Conservation (phyloP, 192 early-diverging fungal genomes). For the Geosiphon pyriformis region DNA sequence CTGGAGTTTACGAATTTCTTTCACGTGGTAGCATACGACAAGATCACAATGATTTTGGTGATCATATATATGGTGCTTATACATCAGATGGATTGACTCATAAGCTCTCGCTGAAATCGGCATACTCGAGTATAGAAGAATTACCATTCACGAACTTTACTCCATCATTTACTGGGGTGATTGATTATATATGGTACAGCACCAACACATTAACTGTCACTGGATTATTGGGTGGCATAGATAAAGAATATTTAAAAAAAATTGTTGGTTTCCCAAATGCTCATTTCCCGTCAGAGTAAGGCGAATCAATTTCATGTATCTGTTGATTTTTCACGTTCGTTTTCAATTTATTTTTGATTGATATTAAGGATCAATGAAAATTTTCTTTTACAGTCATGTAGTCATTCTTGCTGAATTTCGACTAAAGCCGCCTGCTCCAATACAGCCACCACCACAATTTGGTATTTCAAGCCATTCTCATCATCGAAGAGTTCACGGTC, state of each 20-base stretch:
- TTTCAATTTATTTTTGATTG: constrained; percentile 1
- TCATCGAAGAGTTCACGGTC: not conserved
- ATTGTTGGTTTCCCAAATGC: constrained; percentile 91
- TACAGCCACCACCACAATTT: constrained; percentile 17
- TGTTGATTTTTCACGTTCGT: not conserved
- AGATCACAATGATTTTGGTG: constrained; percentile 80
- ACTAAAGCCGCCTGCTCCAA: constrained; percentile 5
- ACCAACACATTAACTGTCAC: constrained; percentile 67
- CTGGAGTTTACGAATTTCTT: constrained; percentile 90
- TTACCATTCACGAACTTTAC: constrained; percentile 91
- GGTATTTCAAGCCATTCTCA: not conserved
- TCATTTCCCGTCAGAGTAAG: constrained; percentile 75
- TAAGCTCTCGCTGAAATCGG: constrained; percentile 73
- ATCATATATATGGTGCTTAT: constrained; percentile 79
- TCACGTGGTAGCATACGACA: constrained; percentile 68
- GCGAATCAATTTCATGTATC: constrained; percentile 12
- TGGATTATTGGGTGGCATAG: constrained; percentile 76
- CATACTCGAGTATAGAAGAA: constrained; percentile 68
- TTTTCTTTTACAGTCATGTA: constrained; percentile 24
- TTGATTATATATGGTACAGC: constrained; percentile 95
- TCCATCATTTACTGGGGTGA: constrained; percentile 77
- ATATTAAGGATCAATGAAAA: constrained; percentile 7
- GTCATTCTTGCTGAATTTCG: constrained; percentile 30
- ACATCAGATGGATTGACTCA: constrained; percentile 80
- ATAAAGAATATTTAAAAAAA: constrained; percentile 70